Evolutionary conservation across 2,329 filamentous ascomycete genomes (phyloP), one percentile per base, ranked within the genome.

Genomic region (Dothiorella sarmentorum): DNA sequence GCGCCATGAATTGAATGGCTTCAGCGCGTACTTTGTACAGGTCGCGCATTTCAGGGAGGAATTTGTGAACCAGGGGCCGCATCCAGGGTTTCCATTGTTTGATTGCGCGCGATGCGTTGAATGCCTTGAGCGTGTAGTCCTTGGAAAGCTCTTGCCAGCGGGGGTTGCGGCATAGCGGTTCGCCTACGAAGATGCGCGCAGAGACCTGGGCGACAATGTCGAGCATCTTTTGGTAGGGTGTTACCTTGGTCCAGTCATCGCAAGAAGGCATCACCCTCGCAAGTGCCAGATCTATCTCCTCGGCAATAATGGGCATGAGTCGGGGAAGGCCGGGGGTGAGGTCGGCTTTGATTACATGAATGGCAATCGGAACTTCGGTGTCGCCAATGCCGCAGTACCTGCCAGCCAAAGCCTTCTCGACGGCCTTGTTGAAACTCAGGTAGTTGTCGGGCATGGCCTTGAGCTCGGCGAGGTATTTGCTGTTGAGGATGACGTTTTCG

Each of bases 71-170:
- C 11, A 53, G 33, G 3, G 57, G 57, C 17, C 57, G 38, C 47
- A 59, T 44, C 57, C 57, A 59, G 4, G 57, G 57, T 31, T 55
- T 52, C 57, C 57, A 59, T 24, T 44, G 37, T 22, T 55, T 59
- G 20, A 59, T 55, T 5, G 57, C 57, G 24, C 38, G 33, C 9
- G 45, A 61, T 20, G 58, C 31, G 15, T 38, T 7, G 44, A 64
- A 33, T 43, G 62, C 18, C 55, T 49, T 22, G 59, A 56, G 15
- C 1, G 79, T 80, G 64, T 78, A 81, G 63, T 76, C 76, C 60
- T 80, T 78, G n/a, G 75, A 72, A 4, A 75, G 70, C 37, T 80
- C 72, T 2, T 81, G 64, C 63, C 80, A 81, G 24, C 71, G 68
- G 37, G 78, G 75, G 3, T 71, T 65, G 29, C 74, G 76, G 61